These are phyloP conservation scores for Pythium biforme DNA, from an alignment of 352 stramenopile species.

Conservation along the genomic window DNA sequence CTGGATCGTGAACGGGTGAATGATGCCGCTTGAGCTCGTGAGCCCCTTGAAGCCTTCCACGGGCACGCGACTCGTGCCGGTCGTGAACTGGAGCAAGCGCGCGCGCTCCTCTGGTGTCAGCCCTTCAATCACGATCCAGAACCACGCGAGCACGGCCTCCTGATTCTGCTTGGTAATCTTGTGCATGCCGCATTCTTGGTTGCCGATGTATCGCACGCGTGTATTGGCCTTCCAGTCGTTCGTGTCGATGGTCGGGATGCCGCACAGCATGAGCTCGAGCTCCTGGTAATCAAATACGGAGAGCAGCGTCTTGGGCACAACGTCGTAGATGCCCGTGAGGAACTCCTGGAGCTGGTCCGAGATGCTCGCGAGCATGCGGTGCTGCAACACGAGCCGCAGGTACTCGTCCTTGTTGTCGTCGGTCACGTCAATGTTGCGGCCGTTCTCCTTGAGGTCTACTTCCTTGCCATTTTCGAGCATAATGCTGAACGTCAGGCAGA, in stretches of 20 bases:
- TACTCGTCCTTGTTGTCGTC: constrained; percentile 95
- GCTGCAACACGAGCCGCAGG: constrained; percentile 92
- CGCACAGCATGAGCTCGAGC: constrained; percentile 93
- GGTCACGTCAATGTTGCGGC: constrained; percentile 91
- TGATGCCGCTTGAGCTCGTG: constrained; percentile 77
- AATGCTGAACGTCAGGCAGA: constrained; percentile 79
- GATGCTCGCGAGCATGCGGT: constrained; percentile 92
- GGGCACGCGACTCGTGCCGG: constrained; percentile 94
- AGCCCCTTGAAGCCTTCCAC: constrained; percentile 82
- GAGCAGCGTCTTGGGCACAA: constrained; percentile 89
- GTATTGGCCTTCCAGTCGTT: constrained; percentile 88
- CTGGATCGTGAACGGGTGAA: constrained; percentile 80
- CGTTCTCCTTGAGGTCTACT: constrained; percentile 91
- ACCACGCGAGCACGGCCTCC: constrained; percentile 84
- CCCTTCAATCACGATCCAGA: constrained; percentile 84
- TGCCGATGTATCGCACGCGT: constrained; percentile 38
- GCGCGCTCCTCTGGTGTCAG: constrained; percentile 93
- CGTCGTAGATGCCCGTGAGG: constrained; percentile 89
- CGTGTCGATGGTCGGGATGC: constrained; percentile 80
- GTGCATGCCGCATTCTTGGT: constrained; percentile 46
- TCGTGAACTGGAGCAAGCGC: constrained; percentile 97
- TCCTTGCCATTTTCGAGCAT: constrained; percentile 62
- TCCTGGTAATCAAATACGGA: constrained; percentile 94
- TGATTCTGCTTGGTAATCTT: constrained; percentile 43
- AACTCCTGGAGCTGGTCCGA: constrained; percentile 88